Conservation (phyloP, 257 asterid species). For the Haberlea rhodopensis region DNA sequence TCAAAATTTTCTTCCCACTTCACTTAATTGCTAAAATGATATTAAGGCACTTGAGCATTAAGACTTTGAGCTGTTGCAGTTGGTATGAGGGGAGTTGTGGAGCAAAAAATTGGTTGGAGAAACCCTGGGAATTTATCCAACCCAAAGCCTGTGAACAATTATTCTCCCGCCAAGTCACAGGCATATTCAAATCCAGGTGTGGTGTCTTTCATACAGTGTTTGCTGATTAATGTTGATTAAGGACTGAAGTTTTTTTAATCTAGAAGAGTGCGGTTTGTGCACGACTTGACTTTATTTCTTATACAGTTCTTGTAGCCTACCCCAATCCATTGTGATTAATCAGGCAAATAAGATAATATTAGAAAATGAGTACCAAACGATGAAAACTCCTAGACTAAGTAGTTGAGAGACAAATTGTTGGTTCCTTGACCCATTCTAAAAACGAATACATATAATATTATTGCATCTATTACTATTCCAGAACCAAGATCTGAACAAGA, state of each 20-base stretch:
- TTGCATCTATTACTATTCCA: too few relatives aligned
- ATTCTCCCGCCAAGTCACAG: slow-evolving; percentile 43
- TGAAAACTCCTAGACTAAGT: too few relatives aligned
- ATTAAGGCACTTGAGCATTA: background rate
- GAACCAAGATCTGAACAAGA: too few relatives aligned
- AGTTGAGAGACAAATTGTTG: too few relatives aligned
- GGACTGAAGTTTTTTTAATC: too few relatives aligned
- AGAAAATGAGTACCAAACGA: too few relatives aligned
- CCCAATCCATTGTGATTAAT: too few relatives aligned
- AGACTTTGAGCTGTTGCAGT: slow-evolving; percentile 31
- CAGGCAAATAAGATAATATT: too few relatives aligned
- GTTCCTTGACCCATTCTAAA: too few relatives aligned
- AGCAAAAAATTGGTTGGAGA: slow-evolving; percentile 43
- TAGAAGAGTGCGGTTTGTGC: background rate
- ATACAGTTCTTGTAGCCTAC: too few relatives aligned
- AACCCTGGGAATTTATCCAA: slow-evolving; percentile 39
- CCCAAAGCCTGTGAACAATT: slow-evolving; percentile 49
- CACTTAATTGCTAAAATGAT: slow-evolving; percentile 5
- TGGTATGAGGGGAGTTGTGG: slow-evolving; percentile 40
- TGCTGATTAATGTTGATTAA: too few relatives aligned
- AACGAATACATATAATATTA: too few relatives aligned
- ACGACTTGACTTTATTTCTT: background rate
- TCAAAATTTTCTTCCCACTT: background rate
- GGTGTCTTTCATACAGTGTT: background rate
- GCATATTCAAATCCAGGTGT: slow-evolving; percentile 54